Conservation (phyloP, 768 basidiomycete genomes). For the Hemileccinum impolitum region DNA sequence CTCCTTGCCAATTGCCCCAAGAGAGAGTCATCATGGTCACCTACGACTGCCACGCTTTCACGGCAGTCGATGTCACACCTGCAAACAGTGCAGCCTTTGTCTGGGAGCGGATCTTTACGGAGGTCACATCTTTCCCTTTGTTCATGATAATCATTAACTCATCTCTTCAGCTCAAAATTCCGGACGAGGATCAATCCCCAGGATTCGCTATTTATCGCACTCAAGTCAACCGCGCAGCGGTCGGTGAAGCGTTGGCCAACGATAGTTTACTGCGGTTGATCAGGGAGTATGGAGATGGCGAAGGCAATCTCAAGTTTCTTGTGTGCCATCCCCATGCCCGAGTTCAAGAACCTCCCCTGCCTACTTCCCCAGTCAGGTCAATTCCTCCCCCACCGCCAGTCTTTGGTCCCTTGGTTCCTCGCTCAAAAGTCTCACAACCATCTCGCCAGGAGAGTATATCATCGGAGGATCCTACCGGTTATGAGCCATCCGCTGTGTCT, state of each 20-base stretch:
- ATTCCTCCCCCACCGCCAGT: conserved; percentile 50
- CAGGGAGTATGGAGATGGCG: conserved; percentile 66
- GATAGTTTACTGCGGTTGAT: conserved; percentile 73
- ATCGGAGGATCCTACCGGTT: conserved; percentile 62
- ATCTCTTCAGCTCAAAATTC: conserved; percentile 61
- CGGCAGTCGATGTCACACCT: conserved; percentile 66
- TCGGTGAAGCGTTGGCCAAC: conserved; percentile 68
- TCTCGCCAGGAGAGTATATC: conserved; percentile 71
- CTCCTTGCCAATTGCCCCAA: conserved; percentile 31
- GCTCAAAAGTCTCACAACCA: conserved; percentile 42
- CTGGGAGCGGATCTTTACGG: conserved; percentile 76
- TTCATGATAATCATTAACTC: conserved; percentile 3
- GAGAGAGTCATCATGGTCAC: conserved; percentile 60
- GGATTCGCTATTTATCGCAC: conserved; percentile 83
- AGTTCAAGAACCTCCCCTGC: conserved; percentile 51
- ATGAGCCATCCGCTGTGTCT: conserved; percentile 55
- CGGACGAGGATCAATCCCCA: conserved; percentile 72
- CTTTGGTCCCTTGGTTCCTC: conserved; percentile 49
- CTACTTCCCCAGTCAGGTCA: conserved; percentile 41
- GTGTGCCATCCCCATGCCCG: conserved; percentile 63
- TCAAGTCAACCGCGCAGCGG: conserved; percentile 75
- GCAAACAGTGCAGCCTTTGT: conserved; percentile 65
- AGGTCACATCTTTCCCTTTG: conserved; percentile 43
- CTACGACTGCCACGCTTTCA: conserved; percentile 71
- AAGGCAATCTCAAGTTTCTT: conserved; percentile 81